Percentiles rank a stretch among this genome's conserved stretches.
Evolutionary conservation across 306 rosid genomes (phyloP).

Genomic region (Begonia loranthoides): DNA sequence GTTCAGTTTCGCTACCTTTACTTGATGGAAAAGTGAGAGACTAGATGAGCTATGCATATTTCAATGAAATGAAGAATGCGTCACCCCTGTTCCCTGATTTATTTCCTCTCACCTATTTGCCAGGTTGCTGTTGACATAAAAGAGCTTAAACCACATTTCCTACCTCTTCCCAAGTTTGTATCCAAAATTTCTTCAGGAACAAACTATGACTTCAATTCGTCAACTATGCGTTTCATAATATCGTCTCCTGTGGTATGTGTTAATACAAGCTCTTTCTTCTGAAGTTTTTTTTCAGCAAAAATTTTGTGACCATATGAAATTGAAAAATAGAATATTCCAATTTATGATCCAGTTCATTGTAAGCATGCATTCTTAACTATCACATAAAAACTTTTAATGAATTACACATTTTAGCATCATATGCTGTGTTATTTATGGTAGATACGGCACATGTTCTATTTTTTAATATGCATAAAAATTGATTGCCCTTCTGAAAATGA

Average conservation of each 20-base stretch:
- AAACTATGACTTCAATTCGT: constrained; percentile 70
- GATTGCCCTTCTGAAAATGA: too few relatives aligned
- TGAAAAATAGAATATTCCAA: too few relatives aligned
- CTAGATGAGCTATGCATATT: background rate
- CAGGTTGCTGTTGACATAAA: constrained; percentile 46
- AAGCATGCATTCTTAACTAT: background rate
- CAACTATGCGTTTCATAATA: constrained; percentile 63
- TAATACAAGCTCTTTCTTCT: constrained; percentile 2
- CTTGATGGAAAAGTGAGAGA: constrained; percentile 48
- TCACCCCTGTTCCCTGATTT: background rate
- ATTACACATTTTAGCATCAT: too few relatives aligned
- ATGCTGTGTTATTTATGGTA: too few relatives aligned
- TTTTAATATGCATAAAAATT: too few relatives aligned
- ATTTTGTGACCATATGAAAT: background rate
- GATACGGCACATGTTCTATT: too few relatives aligned
- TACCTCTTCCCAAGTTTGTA: constrained; percentile 71
- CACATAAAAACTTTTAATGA: background rate
- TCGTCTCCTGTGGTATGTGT: constrained; percentile 86
- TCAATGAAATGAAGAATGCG: background rate
- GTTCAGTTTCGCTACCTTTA: constrained; percentile 66
- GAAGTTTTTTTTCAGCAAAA: constrained; percentile 1
- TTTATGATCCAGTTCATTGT: background rate
- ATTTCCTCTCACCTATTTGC: background rate
- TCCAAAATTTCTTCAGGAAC: constrained; percentile 84
- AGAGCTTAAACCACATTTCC: constrained; percentile 43